Evolutionary conservation across 805 yeast genomes (phyloP).

Genomic region (Saccharomyces kudriavzevii): DNA sequence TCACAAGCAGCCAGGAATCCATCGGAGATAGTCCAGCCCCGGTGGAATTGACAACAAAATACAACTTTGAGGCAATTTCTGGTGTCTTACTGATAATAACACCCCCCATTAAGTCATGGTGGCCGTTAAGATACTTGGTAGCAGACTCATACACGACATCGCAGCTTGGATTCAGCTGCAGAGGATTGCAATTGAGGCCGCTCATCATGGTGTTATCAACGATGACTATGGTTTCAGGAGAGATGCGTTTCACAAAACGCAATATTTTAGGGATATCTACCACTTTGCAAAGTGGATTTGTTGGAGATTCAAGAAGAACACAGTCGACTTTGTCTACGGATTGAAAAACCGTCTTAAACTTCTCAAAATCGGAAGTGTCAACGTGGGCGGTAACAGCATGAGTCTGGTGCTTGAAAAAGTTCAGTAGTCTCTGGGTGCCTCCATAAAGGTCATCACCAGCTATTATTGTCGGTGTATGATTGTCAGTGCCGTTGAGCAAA

Average conservation of each 20-base stretch:
- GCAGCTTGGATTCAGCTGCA: constrained; percentile 58
- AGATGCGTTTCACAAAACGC: constrained; percentile 54
- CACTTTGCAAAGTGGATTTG: constrained; percentile 86
- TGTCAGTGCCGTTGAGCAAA: constrained; percentile 8
- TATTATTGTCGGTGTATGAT: constrained; percentile 60
- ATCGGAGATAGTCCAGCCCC: constrained; percentile 91
- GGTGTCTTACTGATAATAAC: constrained; percentile 62
- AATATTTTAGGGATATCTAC: constrained; percentile 69
- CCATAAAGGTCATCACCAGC: constrained; percentile 96
- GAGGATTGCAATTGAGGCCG: constrained; percentile 76
- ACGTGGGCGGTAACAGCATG: constrained; percentile 63
- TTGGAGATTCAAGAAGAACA: constrained; percentile 68
- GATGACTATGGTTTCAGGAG: constrained; percentile 64
- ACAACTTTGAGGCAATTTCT: constrained; percentile 59
- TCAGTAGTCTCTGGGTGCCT: constrained; percentile 81
- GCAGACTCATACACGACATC: constrained; percentile 93
- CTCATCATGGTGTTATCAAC: constrained; percentile 98
- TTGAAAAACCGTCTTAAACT: constrained; percentile 49
- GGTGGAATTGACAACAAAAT: constrained; percentile 75
- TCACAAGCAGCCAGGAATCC: constrained; percentile 79
- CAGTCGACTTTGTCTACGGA: constrained; percentile 55
- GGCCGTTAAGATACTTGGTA: constrained; percentile 87
- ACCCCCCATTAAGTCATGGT: constrained; percentile 96
- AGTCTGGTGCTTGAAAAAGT: constrained; percentile 56
- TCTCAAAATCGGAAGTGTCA: constrained; percentile 68